Base-by-base conservation (phyloP, 192 early-diverging fungal genomes). In the Geosiphon pyriformis region DNA sequence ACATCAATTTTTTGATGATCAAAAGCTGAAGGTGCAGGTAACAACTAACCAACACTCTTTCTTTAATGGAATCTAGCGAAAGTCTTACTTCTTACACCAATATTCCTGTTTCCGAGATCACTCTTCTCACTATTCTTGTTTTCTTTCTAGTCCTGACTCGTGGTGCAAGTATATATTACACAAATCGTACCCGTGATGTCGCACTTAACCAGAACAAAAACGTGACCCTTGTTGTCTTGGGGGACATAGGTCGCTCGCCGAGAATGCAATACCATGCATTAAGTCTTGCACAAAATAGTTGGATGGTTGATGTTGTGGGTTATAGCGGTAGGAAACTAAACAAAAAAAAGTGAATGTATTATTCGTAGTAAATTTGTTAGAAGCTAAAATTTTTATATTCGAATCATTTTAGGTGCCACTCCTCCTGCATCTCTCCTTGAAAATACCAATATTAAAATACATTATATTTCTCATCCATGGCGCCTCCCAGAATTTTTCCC, bases 221-320 rank as follows among this genome's bases (percentile, higher is more conserved):
- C 47, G 49, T 65, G 25, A 55, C 64, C 15, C 47, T 86, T 29
- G 74, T 94, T 7, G 92, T 94, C 2, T 74, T 94, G 25, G 92
- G 92, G 3, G 92, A 94, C 59, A 83, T 93, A 72, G 90, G 90
- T 4, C 78, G 89, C 53, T 90, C 90, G 15, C 94, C 96, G 12
- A 85, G 94, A n/a, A 97, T 94, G 88, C 83, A 89, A 59, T 87
- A 92, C 66, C 96, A 98, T 73, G 92, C 92, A 37, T 65, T 89
- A 6, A 90, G 89, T 26, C 78, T 96, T 42, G 83, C 86, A 4
- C 66, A 75, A 33, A 77, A 76, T 2, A 89, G 90, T 1, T 84
- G 81, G 60, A 64, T 50, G n/a, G 92, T 97, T 17, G 83, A 93
- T 67, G 61, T 97, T 35, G 82, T 97, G 57, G 94, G 92, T 10